A percentile compares a stretch with the other conserved stretches of the same genome.
Evolutionary conservation across 495 filamentous ascomycete species (phyloP).

Genomic region (Thermothielavioides terrestris): DNA sequence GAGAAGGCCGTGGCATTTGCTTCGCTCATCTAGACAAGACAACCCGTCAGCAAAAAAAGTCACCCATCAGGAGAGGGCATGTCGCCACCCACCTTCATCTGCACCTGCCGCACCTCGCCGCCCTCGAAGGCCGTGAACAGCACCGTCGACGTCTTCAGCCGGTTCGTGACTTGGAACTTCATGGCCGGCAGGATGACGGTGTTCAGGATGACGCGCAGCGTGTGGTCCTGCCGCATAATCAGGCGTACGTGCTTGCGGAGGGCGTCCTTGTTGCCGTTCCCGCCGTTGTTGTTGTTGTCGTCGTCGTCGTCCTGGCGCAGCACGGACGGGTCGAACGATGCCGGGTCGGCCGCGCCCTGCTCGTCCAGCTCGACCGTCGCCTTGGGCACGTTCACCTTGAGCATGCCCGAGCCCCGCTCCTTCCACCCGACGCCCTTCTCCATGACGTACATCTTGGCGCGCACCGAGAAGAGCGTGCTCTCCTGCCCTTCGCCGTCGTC

Average conservation of each 20-base stretch:
- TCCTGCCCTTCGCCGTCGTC: constrained; percentile 70
- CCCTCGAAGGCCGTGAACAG: constrained; percentile 53
- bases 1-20: constrained; percentile 37
- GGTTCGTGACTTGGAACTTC: constrained; percentile 59
- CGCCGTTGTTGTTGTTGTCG: too few relatives aligned
- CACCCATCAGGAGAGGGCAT: too few relatives aligned
- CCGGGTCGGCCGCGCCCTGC: constrained; percentile 27
- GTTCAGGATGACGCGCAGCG: constrained; percentile 79
- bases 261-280: too few relatives aligned
- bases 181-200: constrained; percentile 64
- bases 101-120: constrained; percentile 48
- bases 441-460: constrained; percentile 70
- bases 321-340: constrained; percentile 41
- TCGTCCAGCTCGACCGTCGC: constrained; percentile 41
- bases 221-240: constrained; percentile 81
- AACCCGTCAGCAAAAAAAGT: neutral
- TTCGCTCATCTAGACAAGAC: constrained; percentile 32
- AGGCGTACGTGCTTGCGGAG: constrained; percentile 49
- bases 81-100: constrained; percentile 56
- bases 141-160: constrained; percentile 47
- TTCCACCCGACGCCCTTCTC: constrained; percentile 64
- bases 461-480: constrained; percentile 53
- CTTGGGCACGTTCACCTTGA: constrained; percentile 73
- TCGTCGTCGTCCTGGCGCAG: constrained; percentile 38
- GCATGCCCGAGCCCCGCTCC: constrained; percentile 71